phyloP scores from a whole-genome alignment of 306 rosid species.

The Malus asiatica region DNA sequence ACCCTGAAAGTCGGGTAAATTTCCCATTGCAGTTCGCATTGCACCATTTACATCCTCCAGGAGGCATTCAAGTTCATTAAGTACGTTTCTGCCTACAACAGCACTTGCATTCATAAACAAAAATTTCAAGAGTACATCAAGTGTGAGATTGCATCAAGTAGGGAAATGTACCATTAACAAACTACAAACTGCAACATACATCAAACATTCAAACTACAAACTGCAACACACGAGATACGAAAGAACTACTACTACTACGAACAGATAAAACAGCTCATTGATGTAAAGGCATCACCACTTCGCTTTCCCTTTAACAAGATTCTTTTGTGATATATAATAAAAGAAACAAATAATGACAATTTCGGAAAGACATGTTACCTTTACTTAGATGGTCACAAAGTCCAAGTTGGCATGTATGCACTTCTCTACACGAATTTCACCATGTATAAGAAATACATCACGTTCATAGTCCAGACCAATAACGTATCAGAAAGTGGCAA shows the following conservation, averaged over 20 bases:
- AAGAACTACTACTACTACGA: background rate
- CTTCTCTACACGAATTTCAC: slow-evolving; percentile 40
- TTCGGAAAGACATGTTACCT: slow-evolving; percentile 29
- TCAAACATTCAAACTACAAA: background rate
- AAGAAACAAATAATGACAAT: background rate
- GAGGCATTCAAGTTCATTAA: slow-evolving; percentile 45
- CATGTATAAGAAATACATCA: slow-evolving; percentile 18
- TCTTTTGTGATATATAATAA: background rate
- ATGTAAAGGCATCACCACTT: background rate
- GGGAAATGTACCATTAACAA: background rate
- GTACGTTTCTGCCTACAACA: slow-evolving; percentile 42
- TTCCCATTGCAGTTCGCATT: slow-evolving; percentile 21
- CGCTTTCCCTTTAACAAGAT: background rate
- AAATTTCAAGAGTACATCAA: background rate
- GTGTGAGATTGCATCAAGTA: background rate
- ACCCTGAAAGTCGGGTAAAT: slow-evolving; percentile 12
- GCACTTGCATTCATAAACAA: slow-evolving; percentile 3
- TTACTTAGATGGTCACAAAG: slow-evolving; percentile 42
- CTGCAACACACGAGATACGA: background rate
- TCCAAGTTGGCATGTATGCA: slow-evolving; percentile 56
- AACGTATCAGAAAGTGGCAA: background rate
- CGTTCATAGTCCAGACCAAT: slow-evolving; percentile 15
- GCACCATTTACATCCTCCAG: slow-evolving; percentile 36
- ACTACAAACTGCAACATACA: no score
- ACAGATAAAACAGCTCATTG: background rate